phyloP scores from a whole-genome alignment of 306 rosid species.

The Castanea sativa region DNA sequence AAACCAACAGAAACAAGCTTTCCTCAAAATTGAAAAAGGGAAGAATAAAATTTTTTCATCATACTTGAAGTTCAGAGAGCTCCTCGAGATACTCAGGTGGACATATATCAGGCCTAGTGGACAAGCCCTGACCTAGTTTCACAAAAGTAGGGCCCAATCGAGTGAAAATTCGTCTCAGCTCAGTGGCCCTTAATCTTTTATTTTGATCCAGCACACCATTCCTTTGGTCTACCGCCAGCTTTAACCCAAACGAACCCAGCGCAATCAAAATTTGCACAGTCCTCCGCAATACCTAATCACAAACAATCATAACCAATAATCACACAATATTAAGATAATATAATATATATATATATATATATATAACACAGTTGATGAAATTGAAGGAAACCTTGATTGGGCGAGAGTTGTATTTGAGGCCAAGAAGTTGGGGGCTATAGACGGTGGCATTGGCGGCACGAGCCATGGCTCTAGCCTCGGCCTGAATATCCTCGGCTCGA shows the following conservation, averaged over 20 bases:
- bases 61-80: constrained; percentile 86
- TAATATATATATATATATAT: neutral
- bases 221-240: constrained; percentile 57
- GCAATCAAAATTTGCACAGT: constrained; percentile 59
- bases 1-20: too few species aligned
- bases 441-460: constrained; percentile 67
- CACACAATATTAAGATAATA: neutral
- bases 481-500: constrained; percentile 67
- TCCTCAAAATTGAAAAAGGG: neutral
- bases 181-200: constrained; percentile 63
- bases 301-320: neutral
- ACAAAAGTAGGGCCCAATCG: constrained; percentile 95
- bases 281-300: constrained; percentile 59
- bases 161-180: constrained; percentile 64
- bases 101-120: constrained; percentile 91
- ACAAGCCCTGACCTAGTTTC: constrained; percentile 90
- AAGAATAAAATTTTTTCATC: neutral
- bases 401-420: constrained; percentile 54
- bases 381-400: constrained; percentile 51
- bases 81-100: constrained; percentile 86
- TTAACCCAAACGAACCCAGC: constrained; percentile 57
- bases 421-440: constrained; percentile 58
- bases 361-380: neutral
- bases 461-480: constrained; percentile 70
- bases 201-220: constrained; percentile 57